Evolutionary conservation across 495 filamentous ascomycete genomes (phyloP).

Genomic region (Hyphodiscus hymeniophilus): DNA sequence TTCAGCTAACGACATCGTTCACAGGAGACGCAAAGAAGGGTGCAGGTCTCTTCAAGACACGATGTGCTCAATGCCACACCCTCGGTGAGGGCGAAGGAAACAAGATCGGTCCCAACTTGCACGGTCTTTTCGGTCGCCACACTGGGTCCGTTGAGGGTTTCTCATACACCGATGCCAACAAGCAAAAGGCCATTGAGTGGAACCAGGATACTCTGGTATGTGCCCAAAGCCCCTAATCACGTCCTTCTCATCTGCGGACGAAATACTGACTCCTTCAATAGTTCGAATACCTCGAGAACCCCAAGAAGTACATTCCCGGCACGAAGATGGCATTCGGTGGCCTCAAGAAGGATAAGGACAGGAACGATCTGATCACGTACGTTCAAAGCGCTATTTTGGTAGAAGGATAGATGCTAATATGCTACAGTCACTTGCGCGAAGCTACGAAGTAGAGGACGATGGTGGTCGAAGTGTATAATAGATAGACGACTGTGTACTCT

Average conservation of each 20-base stretch:
- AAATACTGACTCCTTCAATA: slow-evolving; percentile 23
- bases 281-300: slow-evolving; percentile 88
- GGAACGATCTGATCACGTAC: slow-evolving; percentile 98
- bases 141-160: slow-evolving; percentile 84
- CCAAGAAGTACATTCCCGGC: slow-evolving; percentile 94
- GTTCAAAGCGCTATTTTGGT: background rate
- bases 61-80: slow-evolving; percentile 98
- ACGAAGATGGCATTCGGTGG: slow-evolving; percentile 99
- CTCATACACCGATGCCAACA: slow-evolving; percentile 99
- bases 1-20: slow-evolving; percentile 11
- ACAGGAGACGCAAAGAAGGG: slow-evolving; percentile 93
- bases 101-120: slow-evolving; percentile 95
- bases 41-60: slow-evolving; percentile 98
- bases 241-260: background rate
- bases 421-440: slow-evolving; percentile 21
- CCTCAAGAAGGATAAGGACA: slow-evolving; percentile 99
- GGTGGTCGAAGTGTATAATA: slow-evolving; percentile 7
- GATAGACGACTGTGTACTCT: slow-evolving; percentile 17
- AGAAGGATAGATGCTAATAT: slow-evolving; percentile 9
- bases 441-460: slow-evolving; percentile 20
- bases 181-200: slow-evolving; percentile 89
- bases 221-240: slow-evolving; percentile 8
- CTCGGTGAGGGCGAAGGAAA: slow-evolving; percentile 78
- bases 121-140: slow-evolving; percentile 97
- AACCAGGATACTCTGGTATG: slow-evolving; percentile 78